Percentiles rank a stretch among this genome's conserved stretches.
Conservation (phyloP, 495 filamentous ascomycete species). For the Daldinia grandis region DNA sequence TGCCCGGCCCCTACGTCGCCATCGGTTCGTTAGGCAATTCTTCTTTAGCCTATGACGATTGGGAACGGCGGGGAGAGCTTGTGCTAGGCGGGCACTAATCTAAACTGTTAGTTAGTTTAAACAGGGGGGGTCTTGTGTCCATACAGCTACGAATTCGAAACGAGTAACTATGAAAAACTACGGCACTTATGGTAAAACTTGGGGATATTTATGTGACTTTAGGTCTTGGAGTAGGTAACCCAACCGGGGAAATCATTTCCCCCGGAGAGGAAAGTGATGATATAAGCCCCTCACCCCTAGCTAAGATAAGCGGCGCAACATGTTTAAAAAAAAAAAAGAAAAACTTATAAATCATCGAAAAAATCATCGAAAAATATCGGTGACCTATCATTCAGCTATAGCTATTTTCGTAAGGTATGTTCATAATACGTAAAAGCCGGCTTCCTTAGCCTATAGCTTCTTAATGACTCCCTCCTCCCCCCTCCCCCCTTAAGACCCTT, state of each 20-base stretch:
- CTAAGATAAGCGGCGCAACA: not conserved
- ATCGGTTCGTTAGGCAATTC: slow-evolving; percentile 48
- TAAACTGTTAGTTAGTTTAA: not conserved
- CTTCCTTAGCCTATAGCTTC: slow-evolving; percentile 5
- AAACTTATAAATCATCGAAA: not conserved
- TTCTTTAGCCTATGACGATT: not conserved
- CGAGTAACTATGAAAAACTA: too few species aligned
- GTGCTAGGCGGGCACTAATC: not conserved
- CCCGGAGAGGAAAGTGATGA: not conserved
- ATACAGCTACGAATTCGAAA: too few species aligned
- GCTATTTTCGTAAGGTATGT: slow-evolving; percentile 19
- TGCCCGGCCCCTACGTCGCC: slow-evolving; percentile 42
- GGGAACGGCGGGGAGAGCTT: not conserved
- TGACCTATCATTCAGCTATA: slow-evolving; percentile 21
- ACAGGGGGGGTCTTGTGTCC: not conserved
- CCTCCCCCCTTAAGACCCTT: slow-evolving; percentile 12
- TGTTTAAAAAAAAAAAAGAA: not conserved
- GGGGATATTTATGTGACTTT: too few species aligned
- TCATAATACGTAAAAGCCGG: slow-evolving; percentile 28
- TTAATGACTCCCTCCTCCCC: too few species aligned
- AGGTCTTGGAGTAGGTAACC: too few species aligned
- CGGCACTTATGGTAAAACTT: too few species aligned
- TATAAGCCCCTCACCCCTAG: not conserved
- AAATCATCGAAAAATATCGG: too few species aligned
- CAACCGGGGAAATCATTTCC: too few species aligned